Evolutionary conservation across 2,329 filamentous ascomycete genomes (phyloP), one percentile per base, ranked within the genome.

Genomic region (Aspergillus phoenicis): DNA sequence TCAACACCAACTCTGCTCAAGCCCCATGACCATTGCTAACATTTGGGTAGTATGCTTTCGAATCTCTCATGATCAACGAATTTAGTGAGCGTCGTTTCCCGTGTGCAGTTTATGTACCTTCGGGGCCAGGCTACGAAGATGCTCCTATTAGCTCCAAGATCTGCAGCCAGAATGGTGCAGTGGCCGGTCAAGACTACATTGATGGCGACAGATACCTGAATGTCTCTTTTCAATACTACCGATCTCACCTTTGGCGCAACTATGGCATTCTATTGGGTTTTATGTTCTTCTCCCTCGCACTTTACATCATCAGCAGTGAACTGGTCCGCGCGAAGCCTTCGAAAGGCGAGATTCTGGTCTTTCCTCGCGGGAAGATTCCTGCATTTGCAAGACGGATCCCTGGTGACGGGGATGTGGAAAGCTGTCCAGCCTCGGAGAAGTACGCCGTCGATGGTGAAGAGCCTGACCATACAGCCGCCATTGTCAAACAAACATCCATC

Each of bases 51-150:
- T 96, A 96, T 65, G 87, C 88, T 0, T 96, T 96, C 69, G 91
- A 96, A 72, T 81, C 89, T 0, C 82, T 96, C 13, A 90, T 95
- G 83, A 85, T 91, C 67, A 96, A 96, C 75, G 93, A 96, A 73
- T 96, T 96, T 66, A 76, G 86, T 67, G 78, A 79, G 58, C 84
- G 88, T 6, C 64, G 86, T 0, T 94, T 89, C 69, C 52, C 61
- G 2, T 87, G 84, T 66, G 70, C 74, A 1, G 61, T 66, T 0
- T 83, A 78, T 58, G 71, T 85, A 13, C 82, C 84, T 1, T 60
- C 52, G 5, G 79, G 78, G 2, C 67, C 71, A 1, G 70, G 68
- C 0, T 85, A 85, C 62, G 73, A 73, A 0, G 70, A 73, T 58
- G 64, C 76, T 0, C 68, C 72, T 11, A 60, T 67, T 5, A 65